Conservation (phyloP, 2,329 filamentous ascomycete species). For the Cordyceps tenuipes region DNA sequence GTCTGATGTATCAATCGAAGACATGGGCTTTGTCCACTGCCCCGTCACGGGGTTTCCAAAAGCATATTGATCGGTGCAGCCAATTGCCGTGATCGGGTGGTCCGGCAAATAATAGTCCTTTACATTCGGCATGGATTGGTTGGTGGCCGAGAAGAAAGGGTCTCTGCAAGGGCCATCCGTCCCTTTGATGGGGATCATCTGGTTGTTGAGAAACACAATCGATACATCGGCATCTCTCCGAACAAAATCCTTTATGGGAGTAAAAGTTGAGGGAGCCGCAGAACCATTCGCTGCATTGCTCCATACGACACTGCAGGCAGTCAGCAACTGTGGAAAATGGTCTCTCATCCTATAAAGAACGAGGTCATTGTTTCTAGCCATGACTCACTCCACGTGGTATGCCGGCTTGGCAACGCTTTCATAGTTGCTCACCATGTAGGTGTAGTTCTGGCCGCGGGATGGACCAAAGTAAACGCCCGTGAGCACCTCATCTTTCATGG, state of each 20-base stretch:
- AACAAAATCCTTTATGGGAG: background rate
- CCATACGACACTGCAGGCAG: background rate
- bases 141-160: conserved; percentile 10
- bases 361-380: background rate
- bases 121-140: background rate
- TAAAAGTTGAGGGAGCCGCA: background rate
- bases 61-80: conserved; percentile 11
- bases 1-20: background rate
- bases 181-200: conserved; percentile 4
- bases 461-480: conserved; percentile 4
- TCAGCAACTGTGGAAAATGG: background rate
- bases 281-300: background rate
- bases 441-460: background rate
- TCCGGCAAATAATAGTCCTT: conserved; percentile 10
- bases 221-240: conserved; percentile 11
- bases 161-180: conserved; percentile 7
- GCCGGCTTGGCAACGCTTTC: background rate
- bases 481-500: background rate
- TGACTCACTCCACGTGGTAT: conserved; percentile 2
- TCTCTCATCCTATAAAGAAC: background rate
- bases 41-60: conserved; percentile 4
- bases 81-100: conserved; percentile 6
- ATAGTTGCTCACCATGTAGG: conserved; percentile 7
- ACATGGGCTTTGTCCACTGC: background rate
- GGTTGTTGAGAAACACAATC: conserved; percentile 11